Evolutionary conservation across 352 stramenopile species (phyloP).

Genomic region (Phytophthora colocasiae): DNA sequence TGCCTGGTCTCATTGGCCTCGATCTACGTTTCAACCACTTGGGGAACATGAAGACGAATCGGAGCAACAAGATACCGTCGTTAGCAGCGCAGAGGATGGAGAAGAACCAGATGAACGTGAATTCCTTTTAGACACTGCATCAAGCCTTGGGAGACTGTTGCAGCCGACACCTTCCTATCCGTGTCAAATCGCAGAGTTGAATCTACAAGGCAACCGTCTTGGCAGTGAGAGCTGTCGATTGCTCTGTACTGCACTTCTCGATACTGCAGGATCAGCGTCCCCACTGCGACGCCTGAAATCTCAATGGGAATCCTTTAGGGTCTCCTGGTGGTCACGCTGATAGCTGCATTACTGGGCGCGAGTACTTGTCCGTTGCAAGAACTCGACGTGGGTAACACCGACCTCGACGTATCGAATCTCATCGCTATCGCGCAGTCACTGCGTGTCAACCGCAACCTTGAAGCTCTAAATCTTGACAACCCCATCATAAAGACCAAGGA

Average conservation of each 20-base stretch:
- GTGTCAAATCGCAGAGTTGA: slow-evolving; percentile 59
- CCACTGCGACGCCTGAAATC: slow-evolving; percentile 51
- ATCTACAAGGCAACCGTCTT: slow-evolving; percentile 67
- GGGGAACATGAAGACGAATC: slow-evolving; percentile 37
- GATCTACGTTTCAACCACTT: slow-evolving; percentile 68
- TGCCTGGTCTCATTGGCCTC: slow-evolving; percentile 49
- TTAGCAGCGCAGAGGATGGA: slow-evolving; percentile 28
- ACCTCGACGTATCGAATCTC: slow-evolving; percentile 68
- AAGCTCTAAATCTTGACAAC: slow-evolving; percentile 67
- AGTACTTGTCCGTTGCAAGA: slow-evolving; percentile 46
- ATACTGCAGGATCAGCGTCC: slow-evolving; percentile 37
- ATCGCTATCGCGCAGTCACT: slow-evolving; percentile 69
- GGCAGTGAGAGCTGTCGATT: slow-evolving; percentile 65
- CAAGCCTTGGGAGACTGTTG: slow-evolving; percentile 54
- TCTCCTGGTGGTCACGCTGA: slow-evolving; percentile 54
- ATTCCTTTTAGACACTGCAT: slow-evolving; percentile 54
- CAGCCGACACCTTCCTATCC: slow-evolving; percentile 56
- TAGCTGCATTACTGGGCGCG: slow-evolving; percentile 54
- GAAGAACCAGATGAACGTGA: slow-evolving; percentile 41
- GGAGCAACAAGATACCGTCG: slow-evolving; percentile 24
- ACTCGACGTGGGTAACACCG: slow-evolving; percentile 64
- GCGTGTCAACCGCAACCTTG: slow-evolving; percentile 47
- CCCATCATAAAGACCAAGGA: slow-evolving; percentile 64
- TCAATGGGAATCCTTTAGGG: slow-evolving; percentile 62
- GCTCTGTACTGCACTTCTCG: slow-evolving; percentile 60